phyloP scores from a whole-genome alignment of 352 stramenopile genomes.

The Pythium diclinum region DNA sequence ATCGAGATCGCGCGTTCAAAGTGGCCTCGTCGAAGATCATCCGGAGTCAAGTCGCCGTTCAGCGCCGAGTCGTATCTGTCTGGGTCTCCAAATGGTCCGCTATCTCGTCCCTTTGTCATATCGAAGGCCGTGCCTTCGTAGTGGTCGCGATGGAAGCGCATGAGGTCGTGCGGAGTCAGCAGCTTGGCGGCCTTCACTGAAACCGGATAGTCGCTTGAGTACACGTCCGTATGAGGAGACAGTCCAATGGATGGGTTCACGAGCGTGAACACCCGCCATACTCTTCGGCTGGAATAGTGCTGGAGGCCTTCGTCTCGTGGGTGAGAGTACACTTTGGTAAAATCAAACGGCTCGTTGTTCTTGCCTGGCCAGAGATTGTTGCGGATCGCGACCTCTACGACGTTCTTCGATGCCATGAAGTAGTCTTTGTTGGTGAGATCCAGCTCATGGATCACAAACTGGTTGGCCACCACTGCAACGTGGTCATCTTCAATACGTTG shows the following conservation, averaged over 20 bases:
- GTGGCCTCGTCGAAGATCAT: conserved; percentile 53
- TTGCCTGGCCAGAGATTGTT: conserved; percentile 75
- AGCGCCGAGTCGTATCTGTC: conserved; percentile 80
- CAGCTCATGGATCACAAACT: conserved; percentile 93
- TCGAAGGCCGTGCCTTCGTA: conserved; percentile 93
- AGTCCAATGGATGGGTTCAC: conserved; percentile 68
- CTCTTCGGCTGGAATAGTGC: conserved; percentile 86
- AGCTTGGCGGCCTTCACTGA: conserved; percentile 53
- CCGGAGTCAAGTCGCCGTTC: conserved; percentile 43
- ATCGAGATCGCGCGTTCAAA: conserved; percentile 93
- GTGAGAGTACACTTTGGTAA: conserved; percentile 81
- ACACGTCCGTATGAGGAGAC: conserved; percentile 69
- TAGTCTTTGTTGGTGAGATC: conserved; percentile 66
- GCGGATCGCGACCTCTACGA: conserved; percentile 85
- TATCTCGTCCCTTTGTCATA: conserved; percentile 72
- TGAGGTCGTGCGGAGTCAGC: conserved; percentile 83
- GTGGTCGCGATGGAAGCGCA: conserved; percentile 90
- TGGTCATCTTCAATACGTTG: conserved; percentile 89
- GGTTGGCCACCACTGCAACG: conserved; percentile 87
- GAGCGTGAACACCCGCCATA: conserved; percentile 89
- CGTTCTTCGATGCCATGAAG: conserved; percentile 89
- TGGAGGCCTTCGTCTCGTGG: conserved; percentile 52
- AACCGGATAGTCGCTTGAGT: conserved; percentile 85
- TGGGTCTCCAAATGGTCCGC: conserved; percentile 88
- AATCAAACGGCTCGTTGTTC: conserved; percentile 76